These are phyloP conservation scores for Mycena pura DNA, from an alignment of 768 basidiomycete genomes.

Conservation along the genomic window DNA sequence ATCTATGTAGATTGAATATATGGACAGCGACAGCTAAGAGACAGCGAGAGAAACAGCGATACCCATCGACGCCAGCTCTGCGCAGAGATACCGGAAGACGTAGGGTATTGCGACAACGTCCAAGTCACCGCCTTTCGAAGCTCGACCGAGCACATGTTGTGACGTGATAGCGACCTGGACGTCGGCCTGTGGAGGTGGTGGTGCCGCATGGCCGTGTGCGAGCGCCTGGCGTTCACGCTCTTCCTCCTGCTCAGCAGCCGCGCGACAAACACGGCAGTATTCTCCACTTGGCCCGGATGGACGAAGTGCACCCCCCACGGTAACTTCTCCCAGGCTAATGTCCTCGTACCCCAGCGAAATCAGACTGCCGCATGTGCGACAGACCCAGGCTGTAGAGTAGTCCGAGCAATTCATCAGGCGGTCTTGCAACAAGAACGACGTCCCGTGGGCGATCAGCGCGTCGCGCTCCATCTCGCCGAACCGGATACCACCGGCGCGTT, in stretches of 20 bases:
- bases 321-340: constrained; percentile 70
- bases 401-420: constrained; percentile 99
- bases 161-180: constrained; percentile 71
- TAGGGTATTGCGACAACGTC: constrained; percentile 97
- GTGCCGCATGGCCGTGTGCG: constrained; percentile 59
- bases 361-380: constrained; percentile 93
- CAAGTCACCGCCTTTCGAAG: constrained; percentile 78
- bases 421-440: constrained; percentile 97
- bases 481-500: constrained; percentile 97
- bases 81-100: constrained; percentile 92
- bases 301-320: constrained; percentile 57
- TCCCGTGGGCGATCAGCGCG: constrained; percentile 97
- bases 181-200: constrained; percentile 50
- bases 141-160: constrained; percentile 65
- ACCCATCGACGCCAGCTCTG: constrained; percentile 98
- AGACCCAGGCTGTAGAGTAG: constrained; percentile 99
- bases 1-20: constrained; percentile 4
- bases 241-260: constrained; percentile 67
- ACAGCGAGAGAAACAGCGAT: constrained; percentile 89
- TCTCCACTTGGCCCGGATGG: constrained; percentile 84
- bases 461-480: constrained; percentile 99
- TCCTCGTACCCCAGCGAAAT: constrained; percentile 97
- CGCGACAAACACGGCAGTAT: constrained; percentile 94
- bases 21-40: constrained; percentile 41
- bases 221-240: constrained; percentile 65